A percentile compares a stretch with the other conserved stretches of the same genome.
phyloP scores from a whole-genome alignment of 345 rosid genomes.

The Psidium guajava region DNA sequence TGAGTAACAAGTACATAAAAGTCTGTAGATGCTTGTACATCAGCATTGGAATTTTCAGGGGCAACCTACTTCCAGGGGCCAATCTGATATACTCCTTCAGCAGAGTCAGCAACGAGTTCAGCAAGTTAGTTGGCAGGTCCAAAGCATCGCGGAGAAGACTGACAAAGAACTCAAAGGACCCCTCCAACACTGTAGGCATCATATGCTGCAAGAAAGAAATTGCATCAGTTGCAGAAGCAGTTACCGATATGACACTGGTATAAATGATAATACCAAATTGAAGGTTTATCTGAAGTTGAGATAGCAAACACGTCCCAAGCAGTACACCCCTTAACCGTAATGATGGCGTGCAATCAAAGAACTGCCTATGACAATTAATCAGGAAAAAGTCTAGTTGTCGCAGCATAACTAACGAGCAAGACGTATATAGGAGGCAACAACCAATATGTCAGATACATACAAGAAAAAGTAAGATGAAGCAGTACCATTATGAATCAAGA shows the following conservation, averaged over 20 bases:
- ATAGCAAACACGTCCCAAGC: neutral
- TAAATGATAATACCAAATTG: neutral
- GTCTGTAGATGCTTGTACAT: slow-evolving; percentile 73
- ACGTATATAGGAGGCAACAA: neutral
- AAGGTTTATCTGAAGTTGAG: neutral
- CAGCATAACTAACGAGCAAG: neutral
- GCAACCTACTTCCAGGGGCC: slow-evolving; percentile 33
- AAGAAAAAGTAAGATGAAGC: neutral
- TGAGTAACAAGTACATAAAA: slow-evolving; percentile 47
- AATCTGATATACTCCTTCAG: slow-evolving; percentile 48
- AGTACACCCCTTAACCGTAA: neutral
- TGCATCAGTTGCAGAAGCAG: neutral
- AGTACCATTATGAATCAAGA: neutral
- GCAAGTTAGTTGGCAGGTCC: slow-evolving; percentile 42
- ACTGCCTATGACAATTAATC: neutral
- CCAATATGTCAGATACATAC: neutral
- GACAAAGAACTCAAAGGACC: slow-evolving; percentile 72
- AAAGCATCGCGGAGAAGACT: slow-evolving; percentile 44
- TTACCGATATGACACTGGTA: neutral
- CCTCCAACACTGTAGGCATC: slow-evolving; percentile 60
- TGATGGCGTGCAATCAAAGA: neutral
- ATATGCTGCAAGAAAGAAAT: slow-evolving; percentile 38
- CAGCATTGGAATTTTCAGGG: slow-evolving; percentile 36
- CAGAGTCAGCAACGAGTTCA: slow-evolving; percentile 50
- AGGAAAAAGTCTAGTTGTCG: neutral